Base-by-base conservation (phyloP, 169 alveolate genomes). In the Pseudocohnilembus persalinus region DNA sequence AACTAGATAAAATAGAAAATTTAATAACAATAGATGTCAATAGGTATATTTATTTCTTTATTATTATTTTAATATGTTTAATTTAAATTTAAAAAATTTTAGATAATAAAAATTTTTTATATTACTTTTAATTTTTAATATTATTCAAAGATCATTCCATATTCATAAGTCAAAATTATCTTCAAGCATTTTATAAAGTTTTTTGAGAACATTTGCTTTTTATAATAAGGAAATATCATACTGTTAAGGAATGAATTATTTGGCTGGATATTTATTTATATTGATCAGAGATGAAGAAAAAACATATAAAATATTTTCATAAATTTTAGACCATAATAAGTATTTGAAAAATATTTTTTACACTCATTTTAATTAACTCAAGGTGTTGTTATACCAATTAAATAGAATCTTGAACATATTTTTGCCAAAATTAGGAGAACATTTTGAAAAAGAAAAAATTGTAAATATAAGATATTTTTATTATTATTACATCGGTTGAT, bases 201-300 rank as follows among this genome's bases (percentile, higher is more conserved):
- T 86, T 15, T 80, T 86, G 30, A 86, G 90, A 86, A 81, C 81
- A 1, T 86, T 80, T 64, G 86, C 90, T 24, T 86, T 64, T 63
- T 86, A 74, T 33, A 86, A 86, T 65, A 74, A 80, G 27, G 90
- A 86, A 32, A 83, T 86, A 0, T 83, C 87, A 31, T 86, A 86
- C 80, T 86, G 90, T 35, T 86, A 86, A 75, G 90, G 90, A 16
- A 86, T 86, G 90, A 86, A 86, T 80, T 86, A 86, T 33, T 79
- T 86, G 11, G 90, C 90, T 0, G 90, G 90, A 63, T 86, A 35
- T 75, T 65, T 86, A 0, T 86, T 79, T 86, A 64, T 86, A 49
- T 79, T 64, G 0, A 80, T 78, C 64, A 15, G 68, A 27, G 84
- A 86, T 75, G 84, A 86, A 29, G 77, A 63, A 31, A 31, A 11